These are phyloP conservation scores for Brettanomyces nanus DNA, from an alignment of 805 yeast species.

Conservation along the genomic window DNA sequence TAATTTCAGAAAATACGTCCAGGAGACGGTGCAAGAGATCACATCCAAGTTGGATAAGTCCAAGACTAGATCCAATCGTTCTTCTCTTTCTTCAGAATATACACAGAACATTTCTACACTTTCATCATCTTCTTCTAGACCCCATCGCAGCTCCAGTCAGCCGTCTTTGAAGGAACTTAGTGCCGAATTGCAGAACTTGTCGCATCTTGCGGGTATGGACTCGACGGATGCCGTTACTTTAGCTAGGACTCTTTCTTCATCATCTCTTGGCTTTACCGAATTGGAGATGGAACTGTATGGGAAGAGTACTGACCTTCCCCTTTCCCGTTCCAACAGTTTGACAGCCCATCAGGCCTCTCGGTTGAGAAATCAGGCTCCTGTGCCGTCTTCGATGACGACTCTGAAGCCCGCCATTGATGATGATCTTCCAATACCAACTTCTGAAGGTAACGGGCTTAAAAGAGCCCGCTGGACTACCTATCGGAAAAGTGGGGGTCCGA, in stretches of 20 bases:
- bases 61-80: constrained; percentile 20
- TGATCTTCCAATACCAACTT: constrained; percentile 11
- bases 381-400: background rate
- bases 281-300: constrained; percentile 37
- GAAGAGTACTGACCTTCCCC: constrained; percentile 14
- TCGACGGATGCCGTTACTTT: constrained; percentile 76
- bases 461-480: constrained; percentile 47
- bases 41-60: constrained; percentile 28
- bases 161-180: constrained; percentile 69
- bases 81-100: constrained; percentile 18
- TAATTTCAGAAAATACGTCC: constrained; percentile 63
- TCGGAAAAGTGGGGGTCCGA: constrained; percentile 27
- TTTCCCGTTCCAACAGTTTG: background rate
- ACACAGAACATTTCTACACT: constrained; percentile 3
- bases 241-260: constrained; percentile 70
- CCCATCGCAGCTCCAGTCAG: constrained; percentile 13
- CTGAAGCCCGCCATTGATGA: background rate
- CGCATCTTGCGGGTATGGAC: constrained; percentile 70
- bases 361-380: background rate
- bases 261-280: constrained; percentile 52
- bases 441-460: constrained; percentile 20
- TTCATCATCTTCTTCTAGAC: background rate
- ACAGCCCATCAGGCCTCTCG: background rate
- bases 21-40: constrained; percentile 45
- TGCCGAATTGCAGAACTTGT: constrained; percentile 62